A percentile compares a stretch with the other conserved stretches of the same genome.
Evolutionary conservation across 768 basidiomycete genomes (phyloP).

Genomic region (Kockovaella imperatae): DNA sequence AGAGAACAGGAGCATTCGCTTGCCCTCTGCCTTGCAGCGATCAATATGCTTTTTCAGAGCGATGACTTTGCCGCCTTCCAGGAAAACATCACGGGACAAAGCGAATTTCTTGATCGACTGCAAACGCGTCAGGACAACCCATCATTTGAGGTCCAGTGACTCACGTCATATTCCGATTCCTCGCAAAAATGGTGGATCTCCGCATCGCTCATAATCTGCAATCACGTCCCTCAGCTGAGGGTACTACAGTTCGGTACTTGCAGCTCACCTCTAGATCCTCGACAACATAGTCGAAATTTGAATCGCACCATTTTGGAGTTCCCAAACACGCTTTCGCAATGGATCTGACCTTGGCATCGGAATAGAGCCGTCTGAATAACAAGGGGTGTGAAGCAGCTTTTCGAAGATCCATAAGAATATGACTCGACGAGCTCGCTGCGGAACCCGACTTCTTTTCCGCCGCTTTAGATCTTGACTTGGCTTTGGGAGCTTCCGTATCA

Average conservation of each 20-base stretch:
- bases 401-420: conserved; percentile 93
- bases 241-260: neutral
- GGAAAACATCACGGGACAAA: conserved; percentile 64
- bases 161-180: conserved; percentile 69
- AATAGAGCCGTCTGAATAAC: conserved; percentile 80
- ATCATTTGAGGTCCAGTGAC: conserved; percentile 25
- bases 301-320: conserved; percentile 83
- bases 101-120: conserved; percentile 57
- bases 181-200: conserved; percentile 77
- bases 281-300: conserved; percentile 73
- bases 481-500: conserved; percentile 35
- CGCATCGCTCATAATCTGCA: conserved; percentile 90
- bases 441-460: conserved; percentile 50
- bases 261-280: conserved; percentile 71
- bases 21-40: conserved; percentile 58
- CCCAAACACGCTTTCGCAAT: conserved; percentile 78
- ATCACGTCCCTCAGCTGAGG: conserved; percentile 5
- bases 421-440: conserved; percentile 63
- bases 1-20: conserved; percentile 87
- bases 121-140: neutral
- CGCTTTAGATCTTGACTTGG: too few species aligned
- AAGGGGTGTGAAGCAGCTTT: conserved; percentile 96
- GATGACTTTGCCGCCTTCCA: conserved; percentile 80
- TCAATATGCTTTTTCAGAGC: conserved; percentile 64
- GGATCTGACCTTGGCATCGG: conserved; percentile 62